These are phyloP conservation scores for Cyberlindnera suaveolens DNA, from an alignment of 805 yeast species.

Conservation along the genomic window DNA sequence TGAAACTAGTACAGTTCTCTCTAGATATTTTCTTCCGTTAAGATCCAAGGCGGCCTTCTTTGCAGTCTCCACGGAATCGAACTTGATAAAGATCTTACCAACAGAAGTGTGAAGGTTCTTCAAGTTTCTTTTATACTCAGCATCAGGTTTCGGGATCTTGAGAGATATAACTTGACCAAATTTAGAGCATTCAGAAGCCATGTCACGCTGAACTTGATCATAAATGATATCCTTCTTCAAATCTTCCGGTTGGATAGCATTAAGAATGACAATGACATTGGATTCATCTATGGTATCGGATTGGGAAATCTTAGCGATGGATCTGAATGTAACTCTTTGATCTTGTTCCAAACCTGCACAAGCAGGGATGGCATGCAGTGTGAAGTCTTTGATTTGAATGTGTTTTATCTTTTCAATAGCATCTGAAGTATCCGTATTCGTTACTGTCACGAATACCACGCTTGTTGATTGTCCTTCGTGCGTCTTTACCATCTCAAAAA, in stretches of 20 bases:
- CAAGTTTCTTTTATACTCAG: slow-evolving; percentile 37
- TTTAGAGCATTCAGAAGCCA: slow-evolving; percentile 41
- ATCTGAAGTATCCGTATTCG: neutral
- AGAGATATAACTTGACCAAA: slow-evolving; percentile 48
- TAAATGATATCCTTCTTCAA: slow-evolving; percentile 43
- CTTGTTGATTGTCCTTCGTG: slow-evolving; percentile 50
- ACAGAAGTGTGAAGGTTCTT: slow-evolving; percentile 46
- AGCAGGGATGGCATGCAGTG: slow-evolving; percentile 30
- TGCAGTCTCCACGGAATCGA: slow-evolving; percentile 45
- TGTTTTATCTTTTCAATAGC: slow-evolving; percentile 29
- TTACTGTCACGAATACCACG: slow-evolving; percentile 47
- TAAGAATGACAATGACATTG: slow-evolving; percentile 57
- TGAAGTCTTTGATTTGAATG: slow-evolving; percentile 30
- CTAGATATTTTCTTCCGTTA: slow-evolving; percentile 63
- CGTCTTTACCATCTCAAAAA: slow-evolving; percentile 17
- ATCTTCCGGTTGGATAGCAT: slow-evolving; percentile 61
- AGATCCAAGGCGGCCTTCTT: slow-evolving; percentile 47
- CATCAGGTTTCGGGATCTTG: slow-evolving; percentile 53
- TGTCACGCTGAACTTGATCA: slow-evolving; percentile 45
- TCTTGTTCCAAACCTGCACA: slow-evolving; percentile 25
- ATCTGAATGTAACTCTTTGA: slow-evolving; percentile 18
- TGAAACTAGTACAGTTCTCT: slow-evolving; percentile 60
- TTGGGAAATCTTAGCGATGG: slow-evolving; percentile 13
- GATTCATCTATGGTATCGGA: slow-evolving; percentile 21
- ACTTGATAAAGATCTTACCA: slow-evolving; percentile 70